A percentile compares a stretch with the other conserved stretches of the same genome.
Evolutionary conservation across 2,329 filamentous ascomycete species (phyloP).

Genomic region (Hirsutella minnesotensis): DNA sequence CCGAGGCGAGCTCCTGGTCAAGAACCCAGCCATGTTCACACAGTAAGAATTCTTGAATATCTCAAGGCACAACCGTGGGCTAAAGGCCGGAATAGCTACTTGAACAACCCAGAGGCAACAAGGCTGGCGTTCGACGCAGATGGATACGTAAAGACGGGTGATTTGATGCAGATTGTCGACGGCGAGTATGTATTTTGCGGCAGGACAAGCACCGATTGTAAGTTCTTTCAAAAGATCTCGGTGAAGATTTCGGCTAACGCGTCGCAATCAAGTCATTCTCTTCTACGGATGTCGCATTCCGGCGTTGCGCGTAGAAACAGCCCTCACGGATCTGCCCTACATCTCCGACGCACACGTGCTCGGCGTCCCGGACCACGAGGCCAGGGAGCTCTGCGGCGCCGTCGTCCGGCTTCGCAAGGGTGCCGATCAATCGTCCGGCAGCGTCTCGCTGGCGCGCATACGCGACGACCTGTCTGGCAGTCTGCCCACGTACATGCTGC

Average conservation of each 20-base stretch:
- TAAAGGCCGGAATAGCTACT: slow-evolving; percentile 6
- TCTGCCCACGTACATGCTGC: slow-evolving; percentile 8
- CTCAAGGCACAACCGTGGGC: neutral
- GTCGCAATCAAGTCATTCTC: slow-evolving; percentile 3
- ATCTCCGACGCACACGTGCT: slow-evolving; percentile 10
- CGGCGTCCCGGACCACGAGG: slow-evolving; percentile 9
- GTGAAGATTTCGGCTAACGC: neutral
- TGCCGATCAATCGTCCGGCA: neutral
- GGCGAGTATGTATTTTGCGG: slow-evolving; percentile 11
- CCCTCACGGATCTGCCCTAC: slow-evolving; percentile 8
- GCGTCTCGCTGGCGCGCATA: slow-evolving; percentile 4
- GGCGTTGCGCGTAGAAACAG: slow-evolving; percentile 7
- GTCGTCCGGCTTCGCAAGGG: slow-evolving; percentile 7
- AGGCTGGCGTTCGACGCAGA: slow-evolving; percentile 64
- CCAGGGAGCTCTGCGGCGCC: slow-evolving; percentile 9
- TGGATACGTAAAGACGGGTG: slow-evolving; percentile 87
- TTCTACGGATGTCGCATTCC: slow-evolving; percentile 7
- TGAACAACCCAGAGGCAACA: slow-evolving; percentile 57
- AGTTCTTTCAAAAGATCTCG: neutral
- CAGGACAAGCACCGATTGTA: slow-evolving; percentile 9
- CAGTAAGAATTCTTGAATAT: slow-evolving; percentile 8
- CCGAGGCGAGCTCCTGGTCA: slow-evolving; percentile 10
- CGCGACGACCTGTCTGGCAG: slow-evolving; percentile 5
- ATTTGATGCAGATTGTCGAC: slow-evolving; percentile 60
- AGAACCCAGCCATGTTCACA: slow-evolving; percentile 7